Evolutionary conservation across 805 yeast species (phyloP).

Genomic region (Candida namnaoensis): DNA sequence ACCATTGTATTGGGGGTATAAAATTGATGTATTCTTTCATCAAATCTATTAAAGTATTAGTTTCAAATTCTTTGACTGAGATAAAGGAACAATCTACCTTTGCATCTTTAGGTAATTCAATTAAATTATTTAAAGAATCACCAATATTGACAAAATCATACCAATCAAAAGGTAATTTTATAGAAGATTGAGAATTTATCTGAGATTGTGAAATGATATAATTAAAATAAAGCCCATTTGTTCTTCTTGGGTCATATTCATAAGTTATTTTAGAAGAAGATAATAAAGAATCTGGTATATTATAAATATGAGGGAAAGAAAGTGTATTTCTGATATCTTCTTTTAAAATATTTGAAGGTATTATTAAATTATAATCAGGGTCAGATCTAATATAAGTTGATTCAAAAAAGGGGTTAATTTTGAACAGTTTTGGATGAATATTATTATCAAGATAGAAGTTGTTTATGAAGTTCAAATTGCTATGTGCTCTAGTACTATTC

Average conservation of each 20-base stretch:
- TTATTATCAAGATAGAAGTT: too few relatives aligned
- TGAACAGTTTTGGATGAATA: too few relatives aligned
- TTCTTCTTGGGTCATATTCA: slow-evolving; percentile 47
- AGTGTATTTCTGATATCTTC: too few relatives aligned
- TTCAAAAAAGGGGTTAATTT: too few relatives aligned
- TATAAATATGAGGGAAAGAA: slow-evolving; percentile 9
- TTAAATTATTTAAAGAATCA: slow-evolving; percentile 28
- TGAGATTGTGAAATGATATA: slow-evolving; percentile 9
- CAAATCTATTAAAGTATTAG: not conserved
- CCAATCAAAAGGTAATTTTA: slow-evolving; percentile 42
- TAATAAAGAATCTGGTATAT: not conserved
- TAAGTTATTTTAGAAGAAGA: slow-evolving; percentile 20
- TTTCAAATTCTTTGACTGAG: slow-evolving; percentile 4
- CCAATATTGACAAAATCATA: slow-evolving; percentile 43
- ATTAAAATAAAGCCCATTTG: slow-evolving; percentile 39
- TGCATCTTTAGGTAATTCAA: slow-evolving; percentile 17
- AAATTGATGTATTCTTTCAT: too few relatives aligned
- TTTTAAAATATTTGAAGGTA: too few relatives aligned
- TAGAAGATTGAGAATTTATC: slow-evolving; percentile 1
- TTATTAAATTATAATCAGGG: too few relatives aligned
- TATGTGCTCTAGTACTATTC: too few relatives aligned
- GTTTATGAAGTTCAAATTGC: too few relatives aligned
- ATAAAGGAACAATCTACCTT: slow-evolving; percentile 13
- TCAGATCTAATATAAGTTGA: too few relatives aligned
- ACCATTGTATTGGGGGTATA: too few relatives aligned